Conservation (phyloP, 108 stramenopile species). For the Hondaea fermentalgiana region DNA sequence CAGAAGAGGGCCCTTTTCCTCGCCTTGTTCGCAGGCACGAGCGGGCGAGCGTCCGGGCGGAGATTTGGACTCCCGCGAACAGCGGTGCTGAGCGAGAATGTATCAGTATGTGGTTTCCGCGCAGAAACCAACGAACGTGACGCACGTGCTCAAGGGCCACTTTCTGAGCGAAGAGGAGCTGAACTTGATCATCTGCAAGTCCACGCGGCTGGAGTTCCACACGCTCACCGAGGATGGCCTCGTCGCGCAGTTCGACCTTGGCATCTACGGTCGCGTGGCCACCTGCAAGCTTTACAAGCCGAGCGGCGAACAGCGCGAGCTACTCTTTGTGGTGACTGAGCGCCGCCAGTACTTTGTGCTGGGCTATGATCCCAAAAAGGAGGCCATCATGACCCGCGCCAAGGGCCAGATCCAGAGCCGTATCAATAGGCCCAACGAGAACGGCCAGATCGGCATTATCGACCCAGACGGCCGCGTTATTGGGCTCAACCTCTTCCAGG, state of each 20-base stretch:
- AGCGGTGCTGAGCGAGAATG: not conserved
- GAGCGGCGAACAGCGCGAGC: slow-evolving; percentile 31
- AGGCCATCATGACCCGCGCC: not conserved
- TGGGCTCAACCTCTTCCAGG: slow-evolving; percentile 41
- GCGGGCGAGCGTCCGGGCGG: too few relatives aligned
- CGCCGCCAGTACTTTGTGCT: not conserved
- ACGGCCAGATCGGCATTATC: slow-evolving; percentile 31
- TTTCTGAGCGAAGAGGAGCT: slow-evolving; percentile 31
- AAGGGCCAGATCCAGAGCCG: slow-evolving; percentile 18
- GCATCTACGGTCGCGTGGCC: not conserved
- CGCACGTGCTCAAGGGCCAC: slow-evolving; percentile 34
- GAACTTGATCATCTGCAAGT: slow-evolving; percentile 44
- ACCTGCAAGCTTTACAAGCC: slow-evolving; percentile 20
- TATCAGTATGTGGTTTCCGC: slow-evolving; percentile 44
- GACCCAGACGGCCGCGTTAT: slow-evolving; percentile 35
- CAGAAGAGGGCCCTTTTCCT: too few relatives aligned
- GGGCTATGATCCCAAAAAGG: not conserved
- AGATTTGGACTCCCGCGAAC: too few relatives aligned
- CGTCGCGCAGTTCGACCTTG: slow-evolving; percentile 1
- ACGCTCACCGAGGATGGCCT: slow-evolving; percentile 13
- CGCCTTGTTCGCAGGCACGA: too few relatives aligned
- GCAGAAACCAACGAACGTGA: slow-evolving; percentile 47
- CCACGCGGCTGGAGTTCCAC: slow-evolving; percentile 31
- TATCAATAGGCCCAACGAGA: slow-evolving; percentile 1
- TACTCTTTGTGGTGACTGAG: slow-evolving; percentile 34